These are phyloP conservation scores for Monosporascus sp. DNA, from an alignment of 2,329 filamentous ascomycete genomes.

Conservation along the genomic window DNA sequence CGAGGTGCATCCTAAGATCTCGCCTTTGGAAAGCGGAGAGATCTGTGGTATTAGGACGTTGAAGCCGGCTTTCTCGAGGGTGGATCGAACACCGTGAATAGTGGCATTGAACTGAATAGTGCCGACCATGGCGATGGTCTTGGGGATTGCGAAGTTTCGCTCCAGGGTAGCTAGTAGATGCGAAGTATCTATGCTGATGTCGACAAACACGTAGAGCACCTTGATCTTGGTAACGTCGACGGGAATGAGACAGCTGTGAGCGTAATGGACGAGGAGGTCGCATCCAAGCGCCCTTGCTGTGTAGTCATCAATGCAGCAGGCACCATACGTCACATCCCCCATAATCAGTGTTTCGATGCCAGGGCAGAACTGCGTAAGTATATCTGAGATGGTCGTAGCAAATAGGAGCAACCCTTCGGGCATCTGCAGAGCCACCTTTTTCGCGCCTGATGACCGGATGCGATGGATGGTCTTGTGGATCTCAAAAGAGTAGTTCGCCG, in stretches of 20 bases:
- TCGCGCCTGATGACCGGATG: constrained; percentile 73
- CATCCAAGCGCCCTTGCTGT: constrained; percentile 91
- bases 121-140: constrained; percentile 87
- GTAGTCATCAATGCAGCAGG: constrained; percentile 98
- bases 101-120: constrained; percentile 99
- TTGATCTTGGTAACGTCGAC: constrained; percentile 96
- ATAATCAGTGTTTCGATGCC: constrained; percentile 93
- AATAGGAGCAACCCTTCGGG: constrained; percentile 93
- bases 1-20: constrained; percentile 96
- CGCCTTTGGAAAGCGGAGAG: constrained; percentile 84
- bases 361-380: constrained; percentile 88
- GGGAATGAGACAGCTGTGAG: constrained; percentile 92
- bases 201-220: constrained; percentile 96
- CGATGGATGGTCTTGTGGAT: constrained; percentile 97
- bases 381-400: constrained; percentile 95
- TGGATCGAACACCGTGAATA: constrained; percentile 75
- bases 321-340: constrained; percentile 98
- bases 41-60: constrained; percentile 86
- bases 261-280: constrained; percentile 92
- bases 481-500: constrained; percentile 97
- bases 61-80: constrained; percentile 80
- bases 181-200: constrained; percentile 88
- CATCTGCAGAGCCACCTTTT: constrained; percentile 89
- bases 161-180: constrained; percentile 84
- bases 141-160: constrained; percentile 79